phyloP scores from a whole-genome alignment of 2,329 filamentous ascomycete species.

The Aspergillus fischeri region DNA sequence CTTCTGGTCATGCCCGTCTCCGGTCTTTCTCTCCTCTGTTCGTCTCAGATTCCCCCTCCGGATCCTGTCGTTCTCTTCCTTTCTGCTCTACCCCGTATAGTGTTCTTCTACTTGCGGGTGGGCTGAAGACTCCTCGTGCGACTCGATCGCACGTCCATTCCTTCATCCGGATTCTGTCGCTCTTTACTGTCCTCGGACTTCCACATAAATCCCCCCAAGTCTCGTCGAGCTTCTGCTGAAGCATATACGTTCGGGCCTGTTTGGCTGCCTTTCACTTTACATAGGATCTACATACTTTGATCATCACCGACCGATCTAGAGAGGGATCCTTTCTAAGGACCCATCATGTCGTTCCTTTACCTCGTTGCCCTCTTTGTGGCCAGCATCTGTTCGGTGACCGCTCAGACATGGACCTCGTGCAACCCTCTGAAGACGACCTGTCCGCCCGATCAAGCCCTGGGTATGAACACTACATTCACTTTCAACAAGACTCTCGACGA shows the following conservation, averaged over 20 bases:
- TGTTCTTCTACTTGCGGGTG: constrained; percentile 15
- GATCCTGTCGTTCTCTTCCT: constrained; percentile 3
- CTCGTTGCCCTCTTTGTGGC: constrained; percentile 25
- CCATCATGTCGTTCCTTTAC: constrained; percentile 24
- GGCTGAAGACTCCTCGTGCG: constrained; percentile 21
- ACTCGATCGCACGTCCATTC: constrained; percentile 26
- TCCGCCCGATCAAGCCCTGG: constrained; percentile 66
- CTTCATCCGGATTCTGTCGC: constrained; percentile 8
- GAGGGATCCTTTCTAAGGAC: not conserved
- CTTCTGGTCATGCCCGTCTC: not conserved
- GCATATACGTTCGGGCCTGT: constrained; percentile 1
- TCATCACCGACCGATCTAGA: constrained; percentile 2
- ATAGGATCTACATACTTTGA: not conserved
- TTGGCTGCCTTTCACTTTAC: constrained; percentile 2
- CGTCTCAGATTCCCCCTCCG: constrained; percentile 1
- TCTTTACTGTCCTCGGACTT: constrained; percentile 10
- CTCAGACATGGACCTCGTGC: constrained; percentile 74
- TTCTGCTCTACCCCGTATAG: not conserved
- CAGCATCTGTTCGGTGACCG: constrained; percentile 37
- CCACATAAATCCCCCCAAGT: not conserved
- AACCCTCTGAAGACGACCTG: constrained; percentile 71
- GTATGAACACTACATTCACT: constrained; percentile 55
- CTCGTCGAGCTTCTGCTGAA: not conserved
- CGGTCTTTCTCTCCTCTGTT: constrained; percentile 1
- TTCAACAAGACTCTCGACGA: constrained; percentile 60